These are phyloP conservation scores for Candida sanyiensis DNA, from an alignment of 805 yeast species.

Conservation along the genomic window DNA sequence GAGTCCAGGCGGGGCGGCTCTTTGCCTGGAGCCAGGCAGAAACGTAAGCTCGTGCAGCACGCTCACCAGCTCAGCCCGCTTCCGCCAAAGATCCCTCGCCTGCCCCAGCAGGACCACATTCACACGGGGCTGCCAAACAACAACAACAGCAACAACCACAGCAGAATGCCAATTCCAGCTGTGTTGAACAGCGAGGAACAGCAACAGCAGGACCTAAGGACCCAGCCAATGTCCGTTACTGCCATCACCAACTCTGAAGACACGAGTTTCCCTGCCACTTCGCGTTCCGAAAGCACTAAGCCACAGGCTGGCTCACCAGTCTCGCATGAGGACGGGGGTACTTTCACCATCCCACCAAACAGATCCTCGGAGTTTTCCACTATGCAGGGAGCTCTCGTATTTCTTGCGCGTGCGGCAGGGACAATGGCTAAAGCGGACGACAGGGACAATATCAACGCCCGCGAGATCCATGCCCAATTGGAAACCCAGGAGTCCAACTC, in stretches of 20 bases:
- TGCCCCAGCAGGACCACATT: background rate
- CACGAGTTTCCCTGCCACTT: background rate
- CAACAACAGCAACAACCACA: background rate
- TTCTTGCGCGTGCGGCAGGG: slow-evolving; percentile 75
- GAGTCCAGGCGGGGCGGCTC: slow-evolving; percentile 51
- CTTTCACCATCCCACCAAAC: slow-evolving; percentile 14
- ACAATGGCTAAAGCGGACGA: slow-evolving; percentile 65
- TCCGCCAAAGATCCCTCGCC: background rate
- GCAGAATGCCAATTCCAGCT: slow-evolving; percentile 1
- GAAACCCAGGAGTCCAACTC: slow-evolving; percentile 29
- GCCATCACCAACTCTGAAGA: background rate
- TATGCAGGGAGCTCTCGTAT: slow-evolving; percentile 59
- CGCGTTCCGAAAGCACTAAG: too few species aligned
- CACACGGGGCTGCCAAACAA: background rate
- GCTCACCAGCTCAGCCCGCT: slow-evolving; percentile 4
- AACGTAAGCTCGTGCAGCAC: slow-evolving; percentile 18
- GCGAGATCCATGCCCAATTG: slow-evolving; percentile 41
- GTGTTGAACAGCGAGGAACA: background rate
- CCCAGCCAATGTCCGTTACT: background rate
- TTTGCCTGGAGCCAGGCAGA: slow-evolving; percentile 4
- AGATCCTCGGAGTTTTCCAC: slow-evolving; percentile 27
- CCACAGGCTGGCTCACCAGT: slow-evolving; percentile 2
- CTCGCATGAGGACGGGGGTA: slow-evolving; percentile 10
- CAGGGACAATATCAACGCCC: slow-evolving; percentile 53
- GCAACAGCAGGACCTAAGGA: background rate